These are phyloP conservation scores for Flaveria trinervia DNA, from an alignment of 129 eudicot species.

Conservation along the genomic window DNA sequence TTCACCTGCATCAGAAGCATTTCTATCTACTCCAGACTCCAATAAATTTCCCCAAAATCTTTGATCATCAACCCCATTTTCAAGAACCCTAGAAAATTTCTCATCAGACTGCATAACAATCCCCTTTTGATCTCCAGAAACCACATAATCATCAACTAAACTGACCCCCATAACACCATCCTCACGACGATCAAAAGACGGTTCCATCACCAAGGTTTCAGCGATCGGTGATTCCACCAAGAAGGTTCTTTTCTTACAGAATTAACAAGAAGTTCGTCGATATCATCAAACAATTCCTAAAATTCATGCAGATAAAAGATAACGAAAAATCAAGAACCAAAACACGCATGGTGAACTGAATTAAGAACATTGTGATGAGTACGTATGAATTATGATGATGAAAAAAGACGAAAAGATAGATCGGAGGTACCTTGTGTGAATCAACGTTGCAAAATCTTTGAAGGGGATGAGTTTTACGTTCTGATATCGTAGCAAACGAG, in stretches of 20 bases:
- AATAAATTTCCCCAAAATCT: slow-evolving; percentile 2
- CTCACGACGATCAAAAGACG: slow-evolving; percentile 5
- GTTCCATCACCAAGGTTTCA: slow-evolving; percentile 35
- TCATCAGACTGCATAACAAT: slow-evolving; percentile 24
- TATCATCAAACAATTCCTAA: slow-evolving; percentile 23
- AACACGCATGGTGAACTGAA: slow-evolving; percentile 3
- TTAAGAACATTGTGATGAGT: background rate
- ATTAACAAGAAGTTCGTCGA: slow-evolving; percentile 16
- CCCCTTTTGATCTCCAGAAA: slow-evolving; percentile 30
- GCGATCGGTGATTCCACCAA: slow-evolving; percentile 28
- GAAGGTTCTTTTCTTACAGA: slow-evolving; percentile 6
- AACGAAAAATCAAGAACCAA: slow-evolving; percentile 19
- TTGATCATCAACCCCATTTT: slow-evolving; percentile 1
- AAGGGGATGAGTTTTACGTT: slow-evolving; percentile 1
- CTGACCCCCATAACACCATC: too few species aligned
- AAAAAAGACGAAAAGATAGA: background rate
- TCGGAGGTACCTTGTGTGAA: slow-evolving; percentile 25
- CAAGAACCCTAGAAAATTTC: background rate
- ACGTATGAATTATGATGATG: background rate
- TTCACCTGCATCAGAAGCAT: background rate
- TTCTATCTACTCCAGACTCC: background rate
- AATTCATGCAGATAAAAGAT: slow-evolving; percentile 11
- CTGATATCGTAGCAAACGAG: slow-evolving; percentile 27
- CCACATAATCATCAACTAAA: background rate
- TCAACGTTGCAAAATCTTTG: slow-evolving; percentile 24